phyloP scores from a whole-genome alignment of 805 yeast species.

The Lipomyces orientalis region DNA sequence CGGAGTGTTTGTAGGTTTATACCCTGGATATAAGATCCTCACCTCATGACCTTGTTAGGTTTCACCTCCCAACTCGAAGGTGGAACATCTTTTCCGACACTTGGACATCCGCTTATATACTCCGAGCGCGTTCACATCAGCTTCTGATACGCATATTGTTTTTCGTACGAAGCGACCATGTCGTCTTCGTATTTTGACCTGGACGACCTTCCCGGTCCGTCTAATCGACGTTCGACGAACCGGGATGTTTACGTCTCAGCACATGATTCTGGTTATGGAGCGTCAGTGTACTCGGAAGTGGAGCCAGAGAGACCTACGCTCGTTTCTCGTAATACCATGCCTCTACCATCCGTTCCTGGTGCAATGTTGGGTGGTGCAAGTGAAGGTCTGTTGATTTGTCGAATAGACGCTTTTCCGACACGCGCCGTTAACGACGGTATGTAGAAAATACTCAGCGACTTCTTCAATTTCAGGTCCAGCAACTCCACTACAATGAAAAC shows the following conservation, averaged over 20 bases:
- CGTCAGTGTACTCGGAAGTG: slow-evolving; percentile 30
- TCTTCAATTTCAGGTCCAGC: slow-evolving; percentile 63
- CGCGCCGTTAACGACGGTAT: neutral
- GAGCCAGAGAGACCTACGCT: slow-evolving; percentile 1
- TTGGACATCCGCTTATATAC: neutral
- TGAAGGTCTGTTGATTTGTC: neutral
- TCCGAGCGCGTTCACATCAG: neutral
- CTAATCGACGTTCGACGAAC: slow-evolving; percentile 14
- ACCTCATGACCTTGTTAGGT: neutral
- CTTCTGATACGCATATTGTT: neutral
- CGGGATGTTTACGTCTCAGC: slow-evolving; percentile 28
- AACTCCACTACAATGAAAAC: slow-evolving; percentile 77
- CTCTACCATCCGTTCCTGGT: slow-evolving; percentile 8
- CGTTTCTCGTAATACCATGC: slow-evolving; percentile 8
- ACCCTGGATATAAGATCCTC: too few species aligned
- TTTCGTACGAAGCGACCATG: slow-evolving; percentile 8
- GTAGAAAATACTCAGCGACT: slow-evolving; percentile 33
- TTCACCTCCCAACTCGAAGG: neutral
- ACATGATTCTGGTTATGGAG: slow-evolving; percentile 39
- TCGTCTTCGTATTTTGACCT: slow-evolving; percentile 31
- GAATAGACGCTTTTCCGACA: neutral
- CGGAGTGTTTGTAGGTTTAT: too few species aligned
- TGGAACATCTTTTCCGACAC: neutral
- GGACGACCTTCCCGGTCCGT: slow-evolving; percentile 31
- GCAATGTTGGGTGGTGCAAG: neutral